Evolutionary conservation across 2,329 filamentous ascomycete genomes (phyloP).

Genomic region (Aspergillus unguis): DNA sequence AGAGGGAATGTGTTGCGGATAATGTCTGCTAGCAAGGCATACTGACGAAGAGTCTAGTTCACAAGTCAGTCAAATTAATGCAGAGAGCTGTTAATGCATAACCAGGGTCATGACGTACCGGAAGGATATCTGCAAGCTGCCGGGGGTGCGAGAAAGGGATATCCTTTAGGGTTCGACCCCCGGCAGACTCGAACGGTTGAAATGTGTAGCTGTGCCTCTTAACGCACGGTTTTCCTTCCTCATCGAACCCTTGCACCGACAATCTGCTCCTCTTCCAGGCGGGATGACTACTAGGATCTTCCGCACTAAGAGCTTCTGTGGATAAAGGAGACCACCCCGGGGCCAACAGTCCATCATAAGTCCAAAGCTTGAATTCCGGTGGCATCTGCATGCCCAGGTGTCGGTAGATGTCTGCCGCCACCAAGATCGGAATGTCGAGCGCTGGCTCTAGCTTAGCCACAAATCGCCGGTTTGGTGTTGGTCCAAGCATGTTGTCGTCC

Average conservation of each 20-base stretch:
- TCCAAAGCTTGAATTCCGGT: slow-evolving; percentile 39
- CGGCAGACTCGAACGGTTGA: slow-evolving; percentile 41
- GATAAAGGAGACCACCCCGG: slow-evolving; percentile 27
- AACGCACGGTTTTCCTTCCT: slow-evolving; percentile 25
- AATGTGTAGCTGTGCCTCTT: slow-evolving; percentile 44
- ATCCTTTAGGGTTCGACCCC: slow-evolving; percentile 40
- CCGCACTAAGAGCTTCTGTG: slow-evolving; percentile 23
- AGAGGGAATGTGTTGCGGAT: slow-evolving; percentile 35
- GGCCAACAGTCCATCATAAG: slow-evolving; percentile 40
- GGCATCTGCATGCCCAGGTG: slow-evolving; percentile 39
- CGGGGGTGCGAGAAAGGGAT: slow-evolving; percentile 46
- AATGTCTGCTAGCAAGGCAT: slow-evolving; percentile 41
- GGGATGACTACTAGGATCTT: slow-evolving; percentile 24
- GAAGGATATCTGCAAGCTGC: slow-evolving; percentile 44
- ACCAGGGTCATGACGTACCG: slow-evolving; percentile 26
- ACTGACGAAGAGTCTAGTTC: slow-evolving; percentile 42
- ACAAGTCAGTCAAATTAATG: slow-evolving; percentile 1
- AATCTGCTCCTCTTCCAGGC: slow-evolving; percentile 33
- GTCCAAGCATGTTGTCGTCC: slow-evolving; percentile 36
- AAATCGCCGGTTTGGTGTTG: slow-evolving; percentile 44
- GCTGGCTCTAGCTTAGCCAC: slow-evolving; percentile 42
- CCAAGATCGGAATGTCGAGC: slow-evolving; percentile 42
- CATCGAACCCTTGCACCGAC: slow-evolving; percentile 32
- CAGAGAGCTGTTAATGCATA: neutral
- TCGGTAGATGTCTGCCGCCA: slow-evolving; percentile 41